phyloP scores from a whole-genome alignment of 2,329 filamentous ascomycete species.

The Diaporthe vaccinii region DNA sequence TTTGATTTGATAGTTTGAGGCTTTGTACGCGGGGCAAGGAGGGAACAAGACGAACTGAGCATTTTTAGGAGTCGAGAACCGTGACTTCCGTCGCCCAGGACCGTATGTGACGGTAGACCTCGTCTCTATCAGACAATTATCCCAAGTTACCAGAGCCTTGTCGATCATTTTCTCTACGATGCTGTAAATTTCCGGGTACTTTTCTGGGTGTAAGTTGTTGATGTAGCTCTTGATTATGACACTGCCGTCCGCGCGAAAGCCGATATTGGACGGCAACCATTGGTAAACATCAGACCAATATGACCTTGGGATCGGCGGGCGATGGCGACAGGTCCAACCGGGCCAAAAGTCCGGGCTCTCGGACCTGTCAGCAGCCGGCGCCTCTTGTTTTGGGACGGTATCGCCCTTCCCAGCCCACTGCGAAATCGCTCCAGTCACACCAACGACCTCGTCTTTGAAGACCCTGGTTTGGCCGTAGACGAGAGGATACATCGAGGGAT shows the following conservation, averaged over 20 bases:
- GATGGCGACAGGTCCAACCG: too few species aligned
- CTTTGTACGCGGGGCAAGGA: background rate
- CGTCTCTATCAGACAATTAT: slow-evolving; percentile 1
- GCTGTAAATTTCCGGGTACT: slow-evolving; percentile 37
- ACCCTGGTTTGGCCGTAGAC: slow-evolving; percentile 57
- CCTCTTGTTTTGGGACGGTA: background rate
- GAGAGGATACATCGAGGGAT: slow-evolving; percentile 68
- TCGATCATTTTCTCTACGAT: slow-evolving; percentile 41
- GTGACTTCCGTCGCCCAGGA: slow-evolving; percentile 16
- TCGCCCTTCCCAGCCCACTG: slow-evolving; percentile 39
- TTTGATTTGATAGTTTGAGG: background rate
- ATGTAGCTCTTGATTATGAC: slow-evolving; percentile 40
- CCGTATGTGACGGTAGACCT: background rate
- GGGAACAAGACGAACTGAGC: background rate
- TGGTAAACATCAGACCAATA: slow-evolving; percentile 40
- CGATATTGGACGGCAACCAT: slow-evolving; percentile 43
- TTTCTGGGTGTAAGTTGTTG: slow-evolving; percentile 41
- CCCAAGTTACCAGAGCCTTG: slow-evolving; percentile 24
- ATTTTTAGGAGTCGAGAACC: background rate
- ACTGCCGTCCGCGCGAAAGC: slow-evolving; percentile 35
- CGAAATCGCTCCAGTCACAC: slow-evolving; percentile 12
- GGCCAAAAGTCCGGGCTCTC: too few species aligned
- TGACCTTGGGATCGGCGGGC: background rate
- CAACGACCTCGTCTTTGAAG: slow-evolving; percentile 12
- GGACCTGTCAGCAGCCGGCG: too few species aligned